A percentile compares a stretch with the other conserved stretches of the same genome.
phyloP scores from a whole-genome alignment of 2,329 filamentous ascomycete genomes.

The Calonectria montana region DNA sequence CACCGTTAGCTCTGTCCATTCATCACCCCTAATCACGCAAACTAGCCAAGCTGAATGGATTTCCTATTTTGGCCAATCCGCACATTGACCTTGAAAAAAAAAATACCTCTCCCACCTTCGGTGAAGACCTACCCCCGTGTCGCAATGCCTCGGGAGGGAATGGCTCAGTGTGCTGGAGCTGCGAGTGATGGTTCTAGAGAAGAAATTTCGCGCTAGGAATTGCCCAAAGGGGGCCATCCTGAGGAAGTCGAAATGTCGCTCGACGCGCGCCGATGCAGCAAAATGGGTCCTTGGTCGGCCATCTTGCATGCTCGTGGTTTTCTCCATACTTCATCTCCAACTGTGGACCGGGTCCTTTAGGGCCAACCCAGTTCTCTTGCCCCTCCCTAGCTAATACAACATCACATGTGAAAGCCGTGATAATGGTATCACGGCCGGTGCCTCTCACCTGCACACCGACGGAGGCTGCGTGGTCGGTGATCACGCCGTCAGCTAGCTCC shows the following conservation, averaged over 20 bases:
- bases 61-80: slow-evolving; percentile 25
- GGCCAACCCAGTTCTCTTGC: slow-evolving; percentile 8
- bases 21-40: background rate
- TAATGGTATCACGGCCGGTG: background rate
- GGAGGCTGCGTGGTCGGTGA: background rate
- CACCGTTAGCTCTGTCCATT: slow-evolving; percentile 23
- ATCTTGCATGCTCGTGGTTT: slow-evolving; percentile 12
- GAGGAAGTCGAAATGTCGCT: background rate
- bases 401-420: slow-evolving; percentile 21
- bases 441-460: background rate
- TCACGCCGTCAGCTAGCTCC: slow-evolving; percentile 1
- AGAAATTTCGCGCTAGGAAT: slow-evolving; percentile 29
- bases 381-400: background rate
- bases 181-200: slow-evolving; percentile 4
- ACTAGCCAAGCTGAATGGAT: background rate
- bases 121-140: slow-evolving; percentile 1
- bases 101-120: slow-evolving; percentile 22
- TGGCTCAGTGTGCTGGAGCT: background rate
- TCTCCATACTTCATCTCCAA: slow-evolving; percentile 18
- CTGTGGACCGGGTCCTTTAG: background rate
- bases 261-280: slow-evolving; percentile 1
- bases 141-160: slow-evolving; percentile 20
- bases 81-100: slow-evolving; percentile 4
- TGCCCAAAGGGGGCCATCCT: slow-evolving; percentile 24
- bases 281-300: background rate